Percentiles rank a stretch among this genome's conserved stretches.
Conservation (phyloP, 139 green algal genomes). For the Chlorella vulgaris region DNA sequence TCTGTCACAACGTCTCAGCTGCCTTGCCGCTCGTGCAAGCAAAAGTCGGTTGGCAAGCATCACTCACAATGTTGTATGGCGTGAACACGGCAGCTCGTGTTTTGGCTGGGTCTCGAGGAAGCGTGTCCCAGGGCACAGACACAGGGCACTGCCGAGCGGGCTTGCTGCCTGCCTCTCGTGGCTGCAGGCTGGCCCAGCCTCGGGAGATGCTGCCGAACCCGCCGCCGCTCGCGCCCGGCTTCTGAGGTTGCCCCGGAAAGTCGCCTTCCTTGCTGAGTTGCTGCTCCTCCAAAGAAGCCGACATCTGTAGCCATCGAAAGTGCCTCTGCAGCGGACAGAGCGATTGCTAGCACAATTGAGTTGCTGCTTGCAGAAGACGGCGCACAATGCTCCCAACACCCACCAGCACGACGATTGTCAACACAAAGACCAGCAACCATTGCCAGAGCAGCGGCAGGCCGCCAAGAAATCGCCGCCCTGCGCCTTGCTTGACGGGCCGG, state of each 20-base stretch:
- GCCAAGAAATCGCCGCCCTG: not conserved
- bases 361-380: no score
- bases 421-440: conserved; percentile 1
- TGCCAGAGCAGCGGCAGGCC: conserved; percentile 11
- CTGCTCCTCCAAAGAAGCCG: not conserved
- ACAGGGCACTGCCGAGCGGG: not conserved
- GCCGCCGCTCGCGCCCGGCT: not conserved
- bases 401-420: not conserved
- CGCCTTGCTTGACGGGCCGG: not conserved
- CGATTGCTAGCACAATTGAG: not conserved
- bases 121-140: conserved; percentile 5
- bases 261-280: not conserved
- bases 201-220: not conserved
- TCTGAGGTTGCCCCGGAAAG: not conserved
- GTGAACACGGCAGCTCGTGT: conserved; percentile 24
- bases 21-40: no score
- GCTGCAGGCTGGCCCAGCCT: not conserved
- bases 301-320: not conserved
- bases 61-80: conserved; percentile 38
- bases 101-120: conserved; percentile 13
- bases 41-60: no score
- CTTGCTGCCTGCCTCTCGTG: not conserved
- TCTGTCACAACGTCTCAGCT: no score
- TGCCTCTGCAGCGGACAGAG: not conserved
- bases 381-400: no score